A percentile compares a stretch with the other conserved stretches of the same genome.
phyloP scores from a whole-genome alignment of 2,329 filamentous ascomycete species.

The Teratosphaeria viscida region DNA sequence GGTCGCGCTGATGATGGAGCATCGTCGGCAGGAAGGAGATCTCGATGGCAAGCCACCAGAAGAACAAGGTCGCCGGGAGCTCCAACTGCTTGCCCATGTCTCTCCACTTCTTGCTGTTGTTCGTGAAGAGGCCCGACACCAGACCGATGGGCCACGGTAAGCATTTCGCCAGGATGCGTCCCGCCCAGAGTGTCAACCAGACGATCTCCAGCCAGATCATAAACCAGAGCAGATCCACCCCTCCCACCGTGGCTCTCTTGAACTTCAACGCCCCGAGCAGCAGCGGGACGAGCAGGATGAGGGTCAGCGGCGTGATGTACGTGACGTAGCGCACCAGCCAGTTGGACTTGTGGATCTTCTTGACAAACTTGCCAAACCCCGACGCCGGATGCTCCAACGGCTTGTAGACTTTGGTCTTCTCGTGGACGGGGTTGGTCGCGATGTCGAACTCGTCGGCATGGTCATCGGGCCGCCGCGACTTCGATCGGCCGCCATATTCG shows the following conservation, averaged over 20 bases:
- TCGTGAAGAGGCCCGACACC: conserved; percentile 66
- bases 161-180: conserved; percentile 51
- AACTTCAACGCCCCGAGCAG: conserved; percentile 53
- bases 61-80: conserved; percentile 72
- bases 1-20: conserved; percentile 51
- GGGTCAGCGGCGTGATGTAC: conserved; percentile 56
- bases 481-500: conserved; percentile 40
- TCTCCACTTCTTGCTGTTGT: conserved; percentile 85
- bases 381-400: conserved; percentile 53
- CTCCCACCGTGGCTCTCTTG: conserved; percentile 50
- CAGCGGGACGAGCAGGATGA: conserved; percentile 57
- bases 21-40: conserved; percentile 79
- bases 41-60: conserved; percentile 83
- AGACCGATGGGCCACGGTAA: conserved; percentile 53
- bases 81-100: conserved; percentile 81
- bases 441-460: conserved; percentile 56
- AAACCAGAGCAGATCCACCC: conserved; percentile 78
- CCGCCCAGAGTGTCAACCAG: conserved; percentile 84
- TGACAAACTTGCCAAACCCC: conserved; percentile 53
- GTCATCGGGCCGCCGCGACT: conserved; percentile 43
- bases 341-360: conserved; percentile 53
- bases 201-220: conserved; percentile 90
- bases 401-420: conserved; percentile 54
- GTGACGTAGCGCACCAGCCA: conserved; percentile 59
- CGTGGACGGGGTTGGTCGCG: conserved; percentile 58